Percentiles rank a stretch among this genome's conserved stretches.
Evolutionary conservation across 2,329 filamentous ascomycete species (phyloP).

Genomic region (Fusarium citri): DNA sequence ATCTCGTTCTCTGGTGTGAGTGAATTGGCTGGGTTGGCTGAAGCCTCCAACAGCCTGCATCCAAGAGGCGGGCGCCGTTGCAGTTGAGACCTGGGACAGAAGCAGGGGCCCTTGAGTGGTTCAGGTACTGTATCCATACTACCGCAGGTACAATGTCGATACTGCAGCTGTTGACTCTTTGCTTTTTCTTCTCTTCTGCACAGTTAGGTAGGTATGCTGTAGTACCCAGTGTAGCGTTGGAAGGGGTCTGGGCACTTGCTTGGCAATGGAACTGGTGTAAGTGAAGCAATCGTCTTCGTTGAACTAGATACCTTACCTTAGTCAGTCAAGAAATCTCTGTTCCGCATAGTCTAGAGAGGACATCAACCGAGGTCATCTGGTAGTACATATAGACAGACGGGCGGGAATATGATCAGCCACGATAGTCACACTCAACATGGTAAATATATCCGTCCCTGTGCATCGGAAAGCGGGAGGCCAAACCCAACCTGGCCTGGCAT

Average conservation of each 20-base stretch:
- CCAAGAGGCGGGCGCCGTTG: slow-evolving; percentile 35
- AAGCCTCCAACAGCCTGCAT: slow-evolving; percentile 33
- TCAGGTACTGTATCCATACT: not conserved
- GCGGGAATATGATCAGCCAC: not conserved
- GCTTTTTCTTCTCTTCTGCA: slow-evolving; percentile 33
- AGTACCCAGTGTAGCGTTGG: slow-evolving; percentile 7
- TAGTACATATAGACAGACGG: not conserved
- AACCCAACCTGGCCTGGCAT: slow-evolving; percentile 5
- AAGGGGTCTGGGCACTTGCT: slow-evolving; percentile 8
- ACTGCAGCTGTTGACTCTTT: slow-evolving; percentile 19
- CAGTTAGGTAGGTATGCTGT: not conserved
- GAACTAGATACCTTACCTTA: not conserved
- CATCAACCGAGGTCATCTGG: not conserved
- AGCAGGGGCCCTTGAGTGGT: slow-evolving; percentile 15
- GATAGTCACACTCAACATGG: slow-evolving; percentile 19
- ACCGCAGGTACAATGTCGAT: slow-evolving; percentile 3
- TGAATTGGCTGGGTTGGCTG: slow-evolving; percentile 37
- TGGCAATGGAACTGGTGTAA: slow-evolving; percentile 6
- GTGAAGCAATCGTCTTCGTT: not conserved
- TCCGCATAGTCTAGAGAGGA: not conserved
- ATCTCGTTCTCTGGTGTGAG: not conserved
- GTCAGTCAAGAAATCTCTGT: not conserved
- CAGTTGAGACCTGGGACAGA: not conserved
- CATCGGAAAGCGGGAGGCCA: slow-evolving; percentile 19
- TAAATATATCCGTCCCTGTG: slow-evolving; percentile 12